Percentiles rank a stretch among this genome's conserved stretches.
These are phyloP conservation scores for Tillandsia leiboldiana DNA, from an alignment of 176 grass and related monocot genomes.

Conservation along the genomic window DNA sequence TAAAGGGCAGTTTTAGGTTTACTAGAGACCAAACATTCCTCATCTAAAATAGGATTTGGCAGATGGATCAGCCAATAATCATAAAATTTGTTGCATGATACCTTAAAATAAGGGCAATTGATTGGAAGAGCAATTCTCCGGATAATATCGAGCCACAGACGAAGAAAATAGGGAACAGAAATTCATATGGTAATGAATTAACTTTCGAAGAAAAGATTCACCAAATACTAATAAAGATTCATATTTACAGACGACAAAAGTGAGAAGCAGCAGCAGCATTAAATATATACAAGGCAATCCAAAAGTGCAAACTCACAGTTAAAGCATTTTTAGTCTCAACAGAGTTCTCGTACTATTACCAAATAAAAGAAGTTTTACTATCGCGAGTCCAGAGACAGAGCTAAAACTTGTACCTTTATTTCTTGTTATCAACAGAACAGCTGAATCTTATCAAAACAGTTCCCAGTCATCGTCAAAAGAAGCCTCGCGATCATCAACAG, in stretches of 20 bases:
- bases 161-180: too few relatives aligned
- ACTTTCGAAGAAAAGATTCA: too few relatives aligned
- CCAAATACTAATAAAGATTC: background rate
- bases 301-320: background rate
- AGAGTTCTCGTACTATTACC: background rate
- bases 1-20: too few relatives aligned
- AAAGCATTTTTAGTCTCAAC: background rate
- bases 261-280: background rate
- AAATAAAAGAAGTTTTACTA: background rate
- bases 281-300: background rate
- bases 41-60: too few relatives aligned
- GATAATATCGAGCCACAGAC: too few relatives aligned
- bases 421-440: background rate
- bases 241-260: background rate
- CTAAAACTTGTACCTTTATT: background rate
- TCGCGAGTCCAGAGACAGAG: background rate
- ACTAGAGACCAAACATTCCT: too few relatives aligned
- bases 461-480: slow-evolving; percentile 50
- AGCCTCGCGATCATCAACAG: slow-evolving; percentile 2
- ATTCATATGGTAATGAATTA: too few relatives aligned
- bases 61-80: too few relatives aligned
- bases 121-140: too few relatives aligned
- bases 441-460: background rate
- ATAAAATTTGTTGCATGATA: too few relatives aligned
- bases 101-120: too few relatives aligned